Evolutionary conservation across 1,139 yeast genomes (phyloP), one percentile per base, ranked within the genome.

Genomic region (Yamadazyma blattariae): DNA sequence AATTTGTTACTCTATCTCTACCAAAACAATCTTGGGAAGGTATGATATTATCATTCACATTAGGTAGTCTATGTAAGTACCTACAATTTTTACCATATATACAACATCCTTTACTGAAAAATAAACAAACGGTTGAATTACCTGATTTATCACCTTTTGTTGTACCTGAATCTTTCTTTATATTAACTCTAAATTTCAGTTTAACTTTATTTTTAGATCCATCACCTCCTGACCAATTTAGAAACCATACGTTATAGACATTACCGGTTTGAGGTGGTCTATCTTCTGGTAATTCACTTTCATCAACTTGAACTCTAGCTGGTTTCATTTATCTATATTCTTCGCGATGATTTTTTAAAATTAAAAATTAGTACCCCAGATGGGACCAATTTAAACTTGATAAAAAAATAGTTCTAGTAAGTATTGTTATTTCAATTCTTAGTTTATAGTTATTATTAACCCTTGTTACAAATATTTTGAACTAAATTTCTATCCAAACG

Each of bases 1-100:
- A 87, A 29, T 79, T 85, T 1, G 86, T 71, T 42, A 85, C 84
- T 56, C 84, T 87, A 53, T 87, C 96, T 39, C 98, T 66, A 0
- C 97, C 97, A 67, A 92, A 92, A 51, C 97, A 90, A 59, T 92
- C 98, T 27, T 80, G 77, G 1, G 88, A 81, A 10, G 80, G 74
- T 1, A 81, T 69, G 39, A 65, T 64, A 29, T 61, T 56, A 41
- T 77, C 82, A 1, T 41, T 35, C 1, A 61, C 55, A 1, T 55
- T 57, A 0, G 98, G 98, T 12, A 86, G 54, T 32, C 96, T 65
- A 57, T 92, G 98, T 32, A 82, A 61, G 55, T 79, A 89, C 23
- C 72, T 74, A 57, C 98, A 92, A 33, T 77, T 72, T 38, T 71
- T 72, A 4, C 96, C 97, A 44, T 77, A 69, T 36, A 79, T 74